These are phyloP conservation scores for Pseudogymnoascus sp. DNA, from an alignment of 2,329 filamentous ascomycete species.

Conservation along the genomic window DNA sequence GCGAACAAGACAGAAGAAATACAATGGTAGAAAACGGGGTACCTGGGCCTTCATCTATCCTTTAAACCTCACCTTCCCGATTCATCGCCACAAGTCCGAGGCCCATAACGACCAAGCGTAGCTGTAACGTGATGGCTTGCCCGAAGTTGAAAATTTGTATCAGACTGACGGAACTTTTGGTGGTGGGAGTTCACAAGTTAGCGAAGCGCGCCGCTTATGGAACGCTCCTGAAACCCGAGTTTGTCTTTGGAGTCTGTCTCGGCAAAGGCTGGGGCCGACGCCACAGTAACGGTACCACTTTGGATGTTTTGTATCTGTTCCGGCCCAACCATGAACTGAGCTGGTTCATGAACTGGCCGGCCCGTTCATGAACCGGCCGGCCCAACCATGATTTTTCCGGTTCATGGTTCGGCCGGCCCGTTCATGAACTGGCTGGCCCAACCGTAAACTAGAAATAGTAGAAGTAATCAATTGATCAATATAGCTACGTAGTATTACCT, in stretches of 20 bases:
- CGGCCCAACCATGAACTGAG: no score
- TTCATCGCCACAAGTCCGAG: not conserved
- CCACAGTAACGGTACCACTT: not conserved
- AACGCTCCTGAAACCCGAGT: not conserved
- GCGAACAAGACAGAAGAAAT: conserved; percentile 1
- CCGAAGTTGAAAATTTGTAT: not conserved
- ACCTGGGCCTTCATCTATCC: not conserved
- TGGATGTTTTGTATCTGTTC: not conserved
- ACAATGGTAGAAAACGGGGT: not conserved
- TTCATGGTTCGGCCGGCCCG: no score
- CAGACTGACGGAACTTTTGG: not conserved
- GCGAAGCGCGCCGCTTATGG: not conserved
- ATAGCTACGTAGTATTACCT: no score
- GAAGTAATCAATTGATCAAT: no score
- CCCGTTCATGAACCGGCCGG: no score
- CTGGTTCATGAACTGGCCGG: no score
- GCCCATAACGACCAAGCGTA: not conserved
- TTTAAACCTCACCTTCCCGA: not conserved
- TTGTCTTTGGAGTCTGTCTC: not conserved
- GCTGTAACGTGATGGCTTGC: not conserved
- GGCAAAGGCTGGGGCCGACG: not conserved
- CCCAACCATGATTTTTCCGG: no score
- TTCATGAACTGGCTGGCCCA: no score
- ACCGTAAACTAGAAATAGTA: no score
- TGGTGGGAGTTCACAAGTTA: not conserved